phyloP scores from a whole-genome alignment of 352 stramenopile genomes.

The Pythium volutum region DNA sequence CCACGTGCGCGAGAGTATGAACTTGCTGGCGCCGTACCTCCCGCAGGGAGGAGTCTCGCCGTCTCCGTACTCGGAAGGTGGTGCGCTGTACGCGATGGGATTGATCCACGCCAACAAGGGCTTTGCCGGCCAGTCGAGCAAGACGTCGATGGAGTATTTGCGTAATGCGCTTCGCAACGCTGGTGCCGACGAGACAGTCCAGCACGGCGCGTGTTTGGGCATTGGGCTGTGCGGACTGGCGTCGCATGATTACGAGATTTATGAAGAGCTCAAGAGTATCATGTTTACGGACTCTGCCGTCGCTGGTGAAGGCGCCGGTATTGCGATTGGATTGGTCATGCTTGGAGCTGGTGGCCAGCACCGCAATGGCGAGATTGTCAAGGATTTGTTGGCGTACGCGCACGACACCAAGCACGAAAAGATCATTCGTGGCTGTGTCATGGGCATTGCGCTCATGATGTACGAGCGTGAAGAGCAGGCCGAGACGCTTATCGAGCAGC shows the following conservation, averaged over 20 bases:
- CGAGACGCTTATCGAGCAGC: constrained; percentile 96
- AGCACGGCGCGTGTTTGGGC: constrained; percentile 97
- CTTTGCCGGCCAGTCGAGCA: constrained; percentile 78
- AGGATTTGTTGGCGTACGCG: constrained; percentile 96
- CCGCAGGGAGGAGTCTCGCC: constrained; percentile 83
- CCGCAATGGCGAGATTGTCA: constrained; percentile 79
- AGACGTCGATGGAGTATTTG: constrained; percentile 84
- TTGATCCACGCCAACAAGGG: constrained; percentile 98
- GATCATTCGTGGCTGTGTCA: constrained; percentile 98
- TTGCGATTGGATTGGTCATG: constrained; percentile 97
- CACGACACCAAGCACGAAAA: constrained; percentile 99
- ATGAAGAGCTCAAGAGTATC: constrained; percentile 97
- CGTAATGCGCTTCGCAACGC: constrained; percentile 81
- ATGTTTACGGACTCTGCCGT: constrained; percentile 98
- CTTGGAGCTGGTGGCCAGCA: constrained; percentile 92
- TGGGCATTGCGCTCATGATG: constrained; percentile 98
- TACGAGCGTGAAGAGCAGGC: constrained; percentile 97
- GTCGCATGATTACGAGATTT: constrained; percentile 93
- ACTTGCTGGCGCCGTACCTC: constrained; percentile 97
- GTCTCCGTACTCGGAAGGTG: constrained; percentile 97
- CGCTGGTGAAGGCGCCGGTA: constrained; percentile 95
- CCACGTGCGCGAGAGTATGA: constrained; percentile 98
- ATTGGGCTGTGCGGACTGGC: constrained; percentile 96
- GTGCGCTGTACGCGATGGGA: constrained; percentile 97
- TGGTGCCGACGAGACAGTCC: constrained; percentile 95